Evolutionary conservation across 2,329 filamentous ascomycete genomes (phyloP).

Genomic region (Fusarium sp.): DNA sequence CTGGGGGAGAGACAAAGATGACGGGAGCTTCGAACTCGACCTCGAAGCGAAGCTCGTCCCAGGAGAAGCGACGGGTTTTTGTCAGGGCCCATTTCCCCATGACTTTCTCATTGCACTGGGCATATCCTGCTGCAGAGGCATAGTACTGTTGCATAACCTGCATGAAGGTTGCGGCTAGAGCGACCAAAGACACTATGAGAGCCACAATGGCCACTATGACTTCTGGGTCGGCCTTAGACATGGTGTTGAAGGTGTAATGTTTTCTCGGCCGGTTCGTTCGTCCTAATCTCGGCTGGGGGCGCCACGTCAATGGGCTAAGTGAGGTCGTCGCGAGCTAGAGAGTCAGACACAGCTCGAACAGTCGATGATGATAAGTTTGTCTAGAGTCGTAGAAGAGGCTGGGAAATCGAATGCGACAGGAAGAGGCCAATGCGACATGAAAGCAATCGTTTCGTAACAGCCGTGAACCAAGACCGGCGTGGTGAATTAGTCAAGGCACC

Average conservation of each 20-base stretch:
- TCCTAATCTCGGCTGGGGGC: not conserved
- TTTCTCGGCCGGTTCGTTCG: constrained; percentile 7
- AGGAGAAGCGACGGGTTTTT: constrained; percentile 54
- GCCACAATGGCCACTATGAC: constrained; percentile 57
- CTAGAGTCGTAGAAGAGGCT: not conserved
- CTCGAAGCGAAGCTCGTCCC: constrained; percentile 60
- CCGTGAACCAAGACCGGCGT: constrained; percentile 6
- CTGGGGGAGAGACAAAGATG: constrained; percentile 60
- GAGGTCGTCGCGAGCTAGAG: not conserved
- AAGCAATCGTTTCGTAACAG: not conserved
- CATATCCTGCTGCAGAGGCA: constrained; percentile 61
- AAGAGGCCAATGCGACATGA: not conserved
- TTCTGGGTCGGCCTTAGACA: constrained; percentile 44
- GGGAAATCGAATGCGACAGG: not conserved
- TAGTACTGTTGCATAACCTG: constrained; percentile 64
- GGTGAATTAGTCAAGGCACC: constrained; percentile 1
- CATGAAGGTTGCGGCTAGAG: constrained; percentile 57
- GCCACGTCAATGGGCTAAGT: not conserved
- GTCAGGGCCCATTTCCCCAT: constrained; percentile 59
- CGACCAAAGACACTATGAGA: constrained; percentile 60
- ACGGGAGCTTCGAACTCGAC: constrained; percentile 62
- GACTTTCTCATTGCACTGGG: constrained; percentile 59
- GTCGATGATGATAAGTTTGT: not conserved
- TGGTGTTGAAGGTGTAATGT: constrained; percentile 6
- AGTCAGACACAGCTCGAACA: not conserved